Evolutionary conservation across 2,329 filamentous ascomycete genomes (phyloP).

Genomic region (Tothia fuscella): DNA sequence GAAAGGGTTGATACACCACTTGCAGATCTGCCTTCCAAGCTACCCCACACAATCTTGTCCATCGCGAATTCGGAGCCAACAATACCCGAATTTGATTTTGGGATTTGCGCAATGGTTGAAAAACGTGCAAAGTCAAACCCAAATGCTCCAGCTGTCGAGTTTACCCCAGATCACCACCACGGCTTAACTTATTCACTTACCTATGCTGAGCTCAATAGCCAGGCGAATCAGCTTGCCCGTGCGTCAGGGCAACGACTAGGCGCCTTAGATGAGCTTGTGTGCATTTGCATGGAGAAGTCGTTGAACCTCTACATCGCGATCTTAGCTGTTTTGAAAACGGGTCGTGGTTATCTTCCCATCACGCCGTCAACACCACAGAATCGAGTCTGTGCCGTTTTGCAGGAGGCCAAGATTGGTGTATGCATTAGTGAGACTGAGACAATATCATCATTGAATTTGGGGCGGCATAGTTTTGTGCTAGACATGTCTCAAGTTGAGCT

Average conservation of each 20-base stretch:
- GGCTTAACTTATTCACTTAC: conserved; percentile 38
- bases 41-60: conserved; percentile 20
- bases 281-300: conserved; percentile 68
- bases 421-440: conserved; percentile 29
- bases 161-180: too few relatives aligned
- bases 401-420: conserved; percentile 42
- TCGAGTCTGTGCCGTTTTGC: conserved; percentile 49
- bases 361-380: conserved; percentile 56
- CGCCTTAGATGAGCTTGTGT: conserved; percentile 47
- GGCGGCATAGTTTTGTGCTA: conserved; percentile 14
- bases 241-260: conserved; percentile 39
- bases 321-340: conserved; percentile 60
- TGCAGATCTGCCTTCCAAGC: conserved; percentile 17
- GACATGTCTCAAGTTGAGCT: conserved; percentile 23
- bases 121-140: conserved; percentile 37
- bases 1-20: conserved; percentile 24
- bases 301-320: conserved; percentile 60
- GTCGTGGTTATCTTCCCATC: conserved; percentile 70
- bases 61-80: conserved; percentile 29
- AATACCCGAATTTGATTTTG: conserved; percentile 14
- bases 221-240: conserved; percentile 52
- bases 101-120: conserved; percentile 40
- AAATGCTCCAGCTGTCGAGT: conserved; percentile 43
- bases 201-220: conserved; percentile 51
- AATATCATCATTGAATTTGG: conserved; percentile 11